phyloP scores from a whole-genome alignment of 257 asterid species.

The Thymus quinquecostatus region DNA sequence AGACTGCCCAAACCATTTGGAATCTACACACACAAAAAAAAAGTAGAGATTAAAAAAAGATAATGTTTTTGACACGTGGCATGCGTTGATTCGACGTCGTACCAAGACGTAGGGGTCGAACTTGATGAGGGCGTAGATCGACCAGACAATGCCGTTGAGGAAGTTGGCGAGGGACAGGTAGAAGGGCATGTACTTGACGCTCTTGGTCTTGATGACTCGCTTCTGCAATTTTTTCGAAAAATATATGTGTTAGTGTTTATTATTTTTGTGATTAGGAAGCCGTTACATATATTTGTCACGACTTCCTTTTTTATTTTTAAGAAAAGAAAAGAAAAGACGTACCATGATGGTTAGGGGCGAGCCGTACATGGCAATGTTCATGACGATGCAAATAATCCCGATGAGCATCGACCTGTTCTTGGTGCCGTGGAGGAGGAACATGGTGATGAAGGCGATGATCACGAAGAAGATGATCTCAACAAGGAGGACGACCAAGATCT shows the following conservation, averaged over 20 bases:
- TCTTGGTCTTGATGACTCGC: conserved; percentile 70
- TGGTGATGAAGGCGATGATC: conserved; percentile 35
- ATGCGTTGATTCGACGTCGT: background rate
- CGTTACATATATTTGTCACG: too few species aligned
- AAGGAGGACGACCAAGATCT: conserved; percentile 36
- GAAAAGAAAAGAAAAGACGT: background rate
- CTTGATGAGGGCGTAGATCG: conserved; percentile 59
- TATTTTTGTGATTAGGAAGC: too few species aligned
- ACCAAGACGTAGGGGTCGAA: conserved; percentile 66
- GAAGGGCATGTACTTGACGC: conserved; percentile 87
- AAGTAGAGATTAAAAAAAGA: background rate
- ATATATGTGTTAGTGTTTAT: too few species aligned
- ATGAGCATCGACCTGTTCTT: conserved; percentile 46
- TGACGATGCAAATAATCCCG: conserved; percentile 50
- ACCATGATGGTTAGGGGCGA: conserved; percentile 77
- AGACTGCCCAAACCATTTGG: conserved; percentile 44
- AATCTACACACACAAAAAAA: conserved; percentile 22
- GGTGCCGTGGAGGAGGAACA: conserved; percentile 47
- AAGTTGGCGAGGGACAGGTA: conserved; percentile 64
- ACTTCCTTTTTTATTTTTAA: too few species aligned
- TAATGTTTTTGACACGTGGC: background rate
- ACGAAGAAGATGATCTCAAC: conserved; percentile 36
- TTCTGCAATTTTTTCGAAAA: conserved; percentile 33
- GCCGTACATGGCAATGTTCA: conserved; percentile 59
- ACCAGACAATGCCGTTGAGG: conserved; percentile 64